Conservation (phyloP, 2,329 filamentous ascomycete species). For the Metarhizium anisopliae region DNA sequence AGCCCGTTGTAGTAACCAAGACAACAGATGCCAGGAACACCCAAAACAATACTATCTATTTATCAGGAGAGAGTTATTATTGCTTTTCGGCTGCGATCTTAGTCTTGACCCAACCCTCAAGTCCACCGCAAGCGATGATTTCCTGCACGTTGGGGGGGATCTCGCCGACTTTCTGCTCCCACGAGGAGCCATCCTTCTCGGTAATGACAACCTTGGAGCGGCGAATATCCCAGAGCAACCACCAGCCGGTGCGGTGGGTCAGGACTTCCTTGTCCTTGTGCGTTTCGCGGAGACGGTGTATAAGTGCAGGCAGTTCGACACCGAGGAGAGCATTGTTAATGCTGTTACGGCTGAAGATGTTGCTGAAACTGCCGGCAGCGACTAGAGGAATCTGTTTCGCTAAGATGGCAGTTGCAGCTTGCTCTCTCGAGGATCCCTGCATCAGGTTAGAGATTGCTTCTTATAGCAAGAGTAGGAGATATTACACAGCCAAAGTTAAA, state of each 20-base stretch:
- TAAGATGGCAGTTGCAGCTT: conserved; percentile 79
- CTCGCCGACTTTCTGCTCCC: conserved; percentile 76
- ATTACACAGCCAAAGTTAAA: conserved; percentile 85
- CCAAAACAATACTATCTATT: background rate
- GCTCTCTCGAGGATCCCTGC: conserved; percentile 43
- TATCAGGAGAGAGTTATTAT: background rate
- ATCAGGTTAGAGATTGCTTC: background rate
- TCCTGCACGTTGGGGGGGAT: conserved; percentile 76
- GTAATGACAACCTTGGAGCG: conserved; percentile 61
- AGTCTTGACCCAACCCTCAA: conserved; percentile 75
- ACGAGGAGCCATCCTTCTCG: conserved; percentile 60
- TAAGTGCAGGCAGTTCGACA: conserved; percentile 58
- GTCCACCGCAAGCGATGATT: conserved; percentile 66
- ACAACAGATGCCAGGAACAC: background rate
- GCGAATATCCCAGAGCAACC: conserved; percentile 68
- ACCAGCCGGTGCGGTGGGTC: conserved; percentile 76
- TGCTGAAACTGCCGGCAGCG: conserved; percentile 70
- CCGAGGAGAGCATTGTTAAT: conserved; percentile 73
- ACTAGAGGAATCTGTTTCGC: conserved; percentile 74
- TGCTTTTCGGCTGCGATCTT: conserved; percentile 36
- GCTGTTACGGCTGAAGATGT: conserved; percentile 69
- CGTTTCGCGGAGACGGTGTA: conserved; percentile 47
- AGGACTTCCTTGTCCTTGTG: conserved; percentile 28
- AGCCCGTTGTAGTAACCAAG: background rate
- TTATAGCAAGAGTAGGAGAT: conserved; percentile 27